A percentile compares a stretch with the other conserved stretches of the same genome.
These are phyloP conservation scores for Myochromella boudieri DNA, from an alignment of 768 basidiomycete genomes.

Conservation along the genomic window DNA sequence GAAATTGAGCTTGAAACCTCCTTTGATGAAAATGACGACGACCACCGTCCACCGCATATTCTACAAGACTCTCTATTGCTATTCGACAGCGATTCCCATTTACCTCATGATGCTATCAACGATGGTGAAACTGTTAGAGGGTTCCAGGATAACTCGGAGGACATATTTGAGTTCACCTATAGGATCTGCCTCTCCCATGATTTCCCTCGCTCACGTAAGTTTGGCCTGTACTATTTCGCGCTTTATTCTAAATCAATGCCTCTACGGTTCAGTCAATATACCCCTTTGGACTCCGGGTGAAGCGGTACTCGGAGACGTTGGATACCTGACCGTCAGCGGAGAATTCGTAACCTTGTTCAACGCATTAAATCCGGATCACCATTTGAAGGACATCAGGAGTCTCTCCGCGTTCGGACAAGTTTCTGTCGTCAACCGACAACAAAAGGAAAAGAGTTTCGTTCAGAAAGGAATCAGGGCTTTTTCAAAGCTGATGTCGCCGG, in stretches of 20 bases:
- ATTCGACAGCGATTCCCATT: neutral
- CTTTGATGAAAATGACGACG: neutral
- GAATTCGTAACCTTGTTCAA: conserved; percentile 12
- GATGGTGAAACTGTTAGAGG: conserved; percentile 5
- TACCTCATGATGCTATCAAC: conserved; percentile 2
- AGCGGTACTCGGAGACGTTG: conserved; percentile 9
- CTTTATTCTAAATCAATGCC: too few species aligned
- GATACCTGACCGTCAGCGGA: conserved; percentile 7
- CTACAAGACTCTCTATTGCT: neutral
- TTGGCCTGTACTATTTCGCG: neutral
- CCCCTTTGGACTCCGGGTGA: conserved; percentile 12
- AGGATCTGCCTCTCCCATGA: conserved; percentile 14
- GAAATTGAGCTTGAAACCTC: neutral
- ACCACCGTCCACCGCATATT: neutral
- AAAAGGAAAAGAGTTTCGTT: conserved; percentile 9
- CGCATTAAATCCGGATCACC: neutral
- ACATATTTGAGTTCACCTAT: conserved; percentile 8
- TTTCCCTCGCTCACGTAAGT: conserved; percentile 13
- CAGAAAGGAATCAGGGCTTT: conserved; percentile 11
- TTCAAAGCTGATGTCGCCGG: conserved; percentile 9
- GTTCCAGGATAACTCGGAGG: neutral
- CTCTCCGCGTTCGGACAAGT: conserved; percentile 1
- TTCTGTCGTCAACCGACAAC: conserved; percentile 1
- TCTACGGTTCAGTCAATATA: conserved; percentile 15
- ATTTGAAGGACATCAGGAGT: neutral